Evolutionary conservation across 2,329 filamentous ascomycete species (phyloP).

Genomic region (Neoarthrinium moseri): DNA sequence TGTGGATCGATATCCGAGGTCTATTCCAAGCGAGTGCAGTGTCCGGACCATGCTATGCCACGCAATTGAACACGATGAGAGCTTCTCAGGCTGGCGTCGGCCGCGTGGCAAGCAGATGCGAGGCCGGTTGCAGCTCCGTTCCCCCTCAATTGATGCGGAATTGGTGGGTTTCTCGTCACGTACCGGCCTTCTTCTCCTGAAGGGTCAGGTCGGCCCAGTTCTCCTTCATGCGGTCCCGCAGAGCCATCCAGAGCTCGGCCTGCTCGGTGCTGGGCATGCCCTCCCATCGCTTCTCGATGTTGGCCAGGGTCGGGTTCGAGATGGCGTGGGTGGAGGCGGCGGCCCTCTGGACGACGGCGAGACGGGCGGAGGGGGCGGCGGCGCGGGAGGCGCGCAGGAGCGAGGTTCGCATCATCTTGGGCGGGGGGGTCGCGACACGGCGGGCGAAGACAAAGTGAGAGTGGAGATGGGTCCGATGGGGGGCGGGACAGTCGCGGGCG

Average conservation of each 20-base stretch:
- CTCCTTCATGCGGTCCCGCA: slow-evolving; percentile 98
- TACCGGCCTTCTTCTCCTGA: slow-evolving; percentile 99
- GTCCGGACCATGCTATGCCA: neutral
- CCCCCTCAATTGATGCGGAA: neutral
- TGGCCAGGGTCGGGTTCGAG: slow-evolving; percentile 94
- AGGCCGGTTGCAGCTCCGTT: neutral
- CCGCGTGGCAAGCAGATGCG: neutral
- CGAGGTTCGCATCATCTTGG: slow-evolving; percentile 55
- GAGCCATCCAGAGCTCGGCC: slow-evolving; percentile 97
- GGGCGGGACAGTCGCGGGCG: slow-evolving; percentile 10
- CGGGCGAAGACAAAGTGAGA: too few species aligned
- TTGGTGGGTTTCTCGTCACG: too few species aligned
- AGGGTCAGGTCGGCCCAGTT: slow-evolving; percentile 94
- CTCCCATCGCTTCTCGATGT: slow-evolving; percentile 99
- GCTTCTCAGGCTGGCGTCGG: neutral
- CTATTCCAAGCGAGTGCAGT: neutral
- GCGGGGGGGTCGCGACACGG: slow-evolving; percentile 10
- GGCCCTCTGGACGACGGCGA: slow-evolving; percentile 43
- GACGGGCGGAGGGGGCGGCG: slow-evolving; percentile 28
- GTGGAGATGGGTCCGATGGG: slow-evolving; percentile 26
- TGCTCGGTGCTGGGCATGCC: slow-evolving; percentile 97
- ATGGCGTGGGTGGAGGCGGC: slow-evolving; percentile 81
- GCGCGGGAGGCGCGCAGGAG: slow-evolving; percentile 49
- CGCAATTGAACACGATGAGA: slow-evolving; percentile 1
- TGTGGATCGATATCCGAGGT: neutral